Evolutionary conservation across 2,329 filamentous ascomycete species (phyloP).

Genomic region (Fusarium nurragi): DNA sequence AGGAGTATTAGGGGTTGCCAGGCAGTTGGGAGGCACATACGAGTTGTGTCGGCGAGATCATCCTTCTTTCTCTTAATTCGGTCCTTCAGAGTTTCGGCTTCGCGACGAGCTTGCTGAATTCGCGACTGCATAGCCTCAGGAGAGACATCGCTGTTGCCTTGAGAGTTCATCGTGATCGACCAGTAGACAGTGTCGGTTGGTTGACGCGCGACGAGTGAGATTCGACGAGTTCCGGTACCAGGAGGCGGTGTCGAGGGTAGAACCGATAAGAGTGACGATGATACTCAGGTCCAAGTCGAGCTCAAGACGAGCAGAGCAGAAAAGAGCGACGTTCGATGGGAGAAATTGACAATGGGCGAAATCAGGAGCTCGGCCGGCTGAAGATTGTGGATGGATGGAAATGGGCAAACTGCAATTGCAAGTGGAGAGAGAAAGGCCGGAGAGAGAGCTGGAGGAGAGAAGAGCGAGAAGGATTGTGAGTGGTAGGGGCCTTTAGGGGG

Average conservation of each 20-base stretch:
- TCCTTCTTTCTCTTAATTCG: constrained; percentile 99
- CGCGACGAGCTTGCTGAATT: constrained; percentile 90
- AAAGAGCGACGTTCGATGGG: constrained; percentile 35
- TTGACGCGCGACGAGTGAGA: constrained; percentile 24
- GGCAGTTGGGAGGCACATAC: constrained; percentile 68
- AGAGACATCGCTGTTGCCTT: constrained; percentile 70
- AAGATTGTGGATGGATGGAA: constrained; percentile 43
- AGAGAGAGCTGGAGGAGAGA: constrained; percentile 39
- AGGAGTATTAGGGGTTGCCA: not conserved
- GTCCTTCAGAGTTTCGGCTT: constrained; percentile 97
- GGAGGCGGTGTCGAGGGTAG: constrained; percentile 30
- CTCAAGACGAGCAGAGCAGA: constrained; percentile 37
- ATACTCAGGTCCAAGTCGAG: constrained; percentile 38
- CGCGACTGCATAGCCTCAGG: constrained; percentile 89
- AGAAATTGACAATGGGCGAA: constrained; percentile 36
- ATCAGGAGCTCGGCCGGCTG: constrained; percentile 41
- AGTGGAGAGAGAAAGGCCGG: constrained; percentile 49
- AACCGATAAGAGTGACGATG: constrained; percentile 20
- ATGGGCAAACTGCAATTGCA: constrained; percentile 44
- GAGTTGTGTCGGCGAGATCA: constrained; percentile 95
- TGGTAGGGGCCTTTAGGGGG: constrained; percentile 39
- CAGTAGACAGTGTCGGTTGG: constrained; percentile 12
- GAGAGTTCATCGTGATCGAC: constrained; percentile 61
- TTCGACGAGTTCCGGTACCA: constrained; percentile 28
- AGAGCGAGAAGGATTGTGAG: constrained; percentile 41